A percentile compares a stretch with the other conserved stretches of the same genome.
Conservation (phyloP, 208 protist genomes). For the Lotmaria passim region DNA sequence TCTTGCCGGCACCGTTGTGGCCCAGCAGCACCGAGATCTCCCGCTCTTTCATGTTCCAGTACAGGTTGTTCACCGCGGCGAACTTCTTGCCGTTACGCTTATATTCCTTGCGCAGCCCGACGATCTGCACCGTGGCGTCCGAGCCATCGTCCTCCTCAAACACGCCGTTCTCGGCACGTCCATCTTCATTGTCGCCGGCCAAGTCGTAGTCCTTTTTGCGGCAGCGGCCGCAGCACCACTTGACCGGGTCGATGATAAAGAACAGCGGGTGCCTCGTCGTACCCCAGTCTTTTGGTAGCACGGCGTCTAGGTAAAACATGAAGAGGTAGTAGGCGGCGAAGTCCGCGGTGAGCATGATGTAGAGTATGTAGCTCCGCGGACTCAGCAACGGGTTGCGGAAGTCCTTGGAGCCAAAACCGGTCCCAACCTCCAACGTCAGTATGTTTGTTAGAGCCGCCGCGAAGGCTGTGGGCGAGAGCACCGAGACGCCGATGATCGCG, state of each 20-base stretch:
- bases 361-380: conserved; percentile 35
- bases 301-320: conserved; percentile 73
- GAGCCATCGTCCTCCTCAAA: conserved; percentile 27
- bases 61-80: conserved; percentile 77
- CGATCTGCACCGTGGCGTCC: conserved; percentile 29
- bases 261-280: conserved; percentile 66
- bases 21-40: conserved; percentile 75
- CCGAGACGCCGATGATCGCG: conserved; percentile 35
- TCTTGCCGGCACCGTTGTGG: conserved; percentile 85
- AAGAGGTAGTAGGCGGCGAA: conserved; percentile 66
- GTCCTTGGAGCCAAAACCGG: conserved; percentile 32
- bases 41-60: conserved; percentile 47
- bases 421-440: conserved; percentile 37
- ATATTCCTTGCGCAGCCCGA: conserved; percentile 46
- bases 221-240: conserved; percentile 29
- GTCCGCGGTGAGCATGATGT: conserved; percentile 40
- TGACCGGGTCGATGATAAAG: conserved; percentile 58
- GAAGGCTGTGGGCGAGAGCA: conserved; percentile 69
- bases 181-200: conserved; percentile 35
- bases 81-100: conserved; percentile 52
- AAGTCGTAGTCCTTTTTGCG: conserved; percentile 1
- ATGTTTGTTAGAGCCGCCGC: conserved; percentile 41
- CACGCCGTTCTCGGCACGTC: conserved; percentile 33
- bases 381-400: conserved; percentile 25
- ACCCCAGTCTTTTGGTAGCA: conserved; percentile 74